Conservation (phyloP, 108 stramenopile species). For the Nitzschia sp. region DNA sequence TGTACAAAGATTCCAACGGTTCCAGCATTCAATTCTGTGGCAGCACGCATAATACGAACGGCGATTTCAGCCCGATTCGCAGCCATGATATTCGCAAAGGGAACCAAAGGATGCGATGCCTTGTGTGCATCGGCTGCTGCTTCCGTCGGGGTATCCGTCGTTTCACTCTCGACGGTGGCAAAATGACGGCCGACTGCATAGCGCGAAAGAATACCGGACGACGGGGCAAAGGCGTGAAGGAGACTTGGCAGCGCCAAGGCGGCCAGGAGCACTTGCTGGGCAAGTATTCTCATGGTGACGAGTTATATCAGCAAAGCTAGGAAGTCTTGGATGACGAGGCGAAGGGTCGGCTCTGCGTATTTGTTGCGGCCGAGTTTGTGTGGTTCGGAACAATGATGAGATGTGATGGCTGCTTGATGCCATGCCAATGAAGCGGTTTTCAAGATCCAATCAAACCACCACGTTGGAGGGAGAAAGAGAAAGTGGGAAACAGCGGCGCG, state of each 20-base stretch:
- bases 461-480: no score
- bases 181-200: neutral
- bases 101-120: slow-evolving; percentile 20
- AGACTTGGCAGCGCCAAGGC: slow-evolving; percentile 10
- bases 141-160: neutral
- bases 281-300: neutral
- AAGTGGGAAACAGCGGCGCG: no score
- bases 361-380: neutral
- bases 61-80: slow-evolving; percentile 96
- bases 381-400: neutral
- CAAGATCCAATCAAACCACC: no score
- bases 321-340: neutral
- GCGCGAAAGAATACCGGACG: neutral
- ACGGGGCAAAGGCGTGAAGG: slow-evolving; percentile 1
- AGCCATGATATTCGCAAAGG: slow-evolving; percentile 64
- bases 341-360: no score
- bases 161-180: slow-evolving; percentile 11
- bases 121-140: neutral
- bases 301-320: neutral
- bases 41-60: slow-evolving; percentile 91
- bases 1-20: slow-evolving; percentile 86
- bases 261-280: neutral
- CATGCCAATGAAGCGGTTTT: no score
- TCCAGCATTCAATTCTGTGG: slow-evolving; percentile 79
- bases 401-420: neutral